Conservation (phyloP, 768 basidiomycete genomes). For the Boletus vinaceobasis region DNA sequence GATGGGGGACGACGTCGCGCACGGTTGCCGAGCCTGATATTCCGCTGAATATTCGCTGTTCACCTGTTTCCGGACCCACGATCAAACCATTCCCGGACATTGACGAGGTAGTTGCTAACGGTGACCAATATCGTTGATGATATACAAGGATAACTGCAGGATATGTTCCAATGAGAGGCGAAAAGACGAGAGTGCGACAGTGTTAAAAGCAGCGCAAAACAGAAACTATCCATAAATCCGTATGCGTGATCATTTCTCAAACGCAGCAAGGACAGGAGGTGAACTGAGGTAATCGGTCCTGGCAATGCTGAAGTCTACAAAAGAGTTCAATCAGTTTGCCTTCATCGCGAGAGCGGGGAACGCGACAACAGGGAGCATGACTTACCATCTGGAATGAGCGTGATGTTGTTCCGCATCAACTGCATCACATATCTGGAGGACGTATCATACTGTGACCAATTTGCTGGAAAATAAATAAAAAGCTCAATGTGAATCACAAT, state of each 20-base stretch:
- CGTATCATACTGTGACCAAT: conserved; percentile 45
- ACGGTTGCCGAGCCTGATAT: too few relatives aligned
- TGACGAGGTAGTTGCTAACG: too few relatives aligned
- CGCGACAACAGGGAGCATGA: background rate
- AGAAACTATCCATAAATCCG: background rate
- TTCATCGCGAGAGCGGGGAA: background rate
- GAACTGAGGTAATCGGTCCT: conserved; percentile 17
- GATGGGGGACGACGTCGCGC: too few relatives aligned
- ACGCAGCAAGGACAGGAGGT: conserved; percentile 9
- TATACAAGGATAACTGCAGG: background rate
- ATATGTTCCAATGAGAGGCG: background rate
- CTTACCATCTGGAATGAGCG: conserved; percentile 50
- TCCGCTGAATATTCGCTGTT: too few relatives aligned
- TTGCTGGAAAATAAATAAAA: background rate
- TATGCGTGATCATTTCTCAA: conserved; percentile 11
- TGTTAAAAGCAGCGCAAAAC: background rate
- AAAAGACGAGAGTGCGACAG: background rate
- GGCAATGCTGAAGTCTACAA: conserved; percentile 6
- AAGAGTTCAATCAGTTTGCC: background rate
- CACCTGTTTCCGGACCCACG: too few relatives aligned
- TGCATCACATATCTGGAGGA: conserved; percentile 42
- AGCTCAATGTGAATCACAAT: background rate
- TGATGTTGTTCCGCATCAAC: conserved; percentile 50
- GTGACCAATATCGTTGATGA: too few relatives aligned
- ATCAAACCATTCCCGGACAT: too few relatives aligned